phyloP scores from a whole-genome alignment of 148 eudicot genomes.

The Pharnaceum exiguum region DNA sequence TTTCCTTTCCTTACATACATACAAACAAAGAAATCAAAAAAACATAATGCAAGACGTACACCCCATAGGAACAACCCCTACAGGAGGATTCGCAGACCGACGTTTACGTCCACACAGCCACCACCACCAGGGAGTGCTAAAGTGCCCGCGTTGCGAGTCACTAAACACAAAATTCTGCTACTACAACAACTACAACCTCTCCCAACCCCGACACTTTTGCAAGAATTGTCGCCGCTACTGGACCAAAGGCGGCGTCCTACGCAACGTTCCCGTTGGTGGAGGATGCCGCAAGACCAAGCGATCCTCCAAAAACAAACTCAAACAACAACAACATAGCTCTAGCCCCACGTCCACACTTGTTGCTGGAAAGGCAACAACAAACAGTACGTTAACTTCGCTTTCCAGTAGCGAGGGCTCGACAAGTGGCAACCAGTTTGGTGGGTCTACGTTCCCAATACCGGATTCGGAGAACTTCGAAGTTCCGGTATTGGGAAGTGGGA shows the following conservation, averaged over 20 bases:
- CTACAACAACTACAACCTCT: conserved; percentile 70
- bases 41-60: conserved; percentile 10
- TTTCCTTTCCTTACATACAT: too few species aligned
- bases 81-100: background rate
- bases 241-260: conserved; percentile 68
- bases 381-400: too few species aligned
- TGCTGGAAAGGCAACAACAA: too few species aligned
- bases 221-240: conserved; percentile 62
- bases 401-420: conserved; percentile 44
- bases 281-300: conserved; percentile 56
- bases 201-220: conserved; percentile 68
- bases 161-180: conserved; percentile 63
- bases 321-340: background rate
- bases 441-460: conserved; percentile 3
- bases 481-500: too few species aligned
- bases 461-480: background rate
- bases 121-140: conserved; percentile 25
- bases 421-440: conserved; percentile 4
- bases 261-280: conserved; percentile 71
- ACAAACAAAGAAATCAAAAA: too few species aligned
- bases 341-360: too few species aligned
- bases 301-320: conserved; percentile 10
- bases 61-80: background rate
- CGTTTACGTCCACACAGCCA: background rate
- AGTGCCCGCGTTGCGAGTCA: conserved; percentile 64